Base-by-base conservation (phyloP, 1,139 yeast species). In the Nakaseomyces uthaithaninus region DNA sequence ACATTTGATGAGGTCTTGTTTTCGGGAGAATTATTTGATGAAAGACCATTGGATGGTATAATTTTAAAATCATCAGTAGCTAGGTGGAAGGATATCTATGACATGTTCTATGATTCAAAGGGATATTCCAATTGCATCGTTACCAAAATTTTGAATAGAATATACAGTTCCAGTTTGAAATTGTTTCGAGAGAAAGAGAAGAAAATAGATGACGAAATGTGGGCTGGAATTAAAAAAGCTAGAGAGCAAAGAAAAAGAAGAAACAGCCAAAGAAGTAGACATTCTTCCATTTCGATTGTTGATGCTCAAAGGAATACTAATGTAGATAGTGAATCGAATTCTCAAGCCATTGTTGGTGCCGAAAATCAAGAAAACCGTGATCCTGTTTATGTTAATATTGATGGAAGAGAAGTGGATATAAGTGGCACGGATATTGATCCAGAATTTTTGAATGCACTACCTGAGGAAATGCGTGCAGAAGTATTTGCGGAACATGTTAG, bases 371-470 rank as follows among this genome's bases (percentile, higher is more conserved):
- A 27, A 27, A 43, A 45, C 4, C 55, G 54, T 27, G 75, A 68
- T 8, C 93, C 94, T 0, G 69, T 83, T 0, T 72, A 72, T 66
- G 89, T 89, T 6, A 68, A 69, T 14, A 81, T 89, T 50, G 91
- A 89, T 17, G 94, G 84, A 27, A 65, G 80, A 26, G 80, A 79
- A 43, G 89, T 89, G 25, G 94, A 89, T 57, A 83, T 89, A 34
- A 75, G 93, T 41, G 93, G 89, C 0, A 80, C 95, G 3, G 96
- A 86, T 43, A 86, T 89, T 44, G 96, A 89, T 61, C 94, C 94
- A 0, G 93, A 83, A 51, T 89, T 87, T 57, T 70, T 89, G 48
- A 84, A 81, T 51, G 96, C 95, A 0, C 68, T 89, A 27, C 97
- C 97, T 0, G 95, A 84, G 37, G 94, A 85, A 41, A 83, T 89